phyloP scores from a whole-genome alignment of 1,284 basidiomycete genomes.

The Abortiporus biennis region DNA sequence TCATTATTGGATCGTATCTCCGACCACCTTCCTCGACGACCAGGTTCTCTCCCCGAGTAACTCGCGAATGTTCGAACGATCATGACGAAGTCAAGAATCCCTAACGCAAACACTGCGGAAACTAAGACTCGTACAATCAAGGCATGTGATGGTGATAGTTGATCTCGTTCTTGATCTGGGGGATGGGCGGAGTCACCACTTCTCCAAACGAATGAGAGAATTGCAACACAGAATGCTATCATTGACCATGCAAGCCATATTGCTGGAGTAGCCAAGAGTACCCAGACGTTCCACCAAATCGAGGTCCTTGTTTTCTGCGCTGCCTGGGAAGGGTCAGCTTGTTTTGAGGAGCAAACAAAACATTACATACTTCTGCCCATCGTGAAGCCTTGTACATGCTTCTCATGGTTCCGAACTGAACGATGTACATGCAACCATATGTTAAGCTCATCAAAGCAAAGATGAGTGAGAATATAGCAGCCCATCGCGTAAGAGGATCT shows the following conservation, averaged over 20 bases:
- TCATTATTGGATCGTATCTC: neutral
- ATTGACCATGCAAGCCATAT: slow-evolving; percentile 78
- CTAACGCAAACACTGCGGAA: slow-evolving; percentile 49
- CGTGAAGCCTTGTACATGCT: slow-evolving; percentile 69
- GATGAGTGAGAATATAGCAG: slow-evolving; percentile 60
- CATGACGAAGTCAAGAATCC: slow-evolving; percentile 54
- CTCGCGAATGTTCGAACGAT: slow-evolving; percentile 57
- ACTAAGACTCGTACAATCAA: slow-evolving; percentile 53
- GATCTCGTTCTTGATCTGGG: slow-evolving; percentile 18
- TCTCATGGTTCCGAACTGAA: slow-evolving; percentile 73
- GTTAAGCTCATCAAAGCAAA: slow-evolving; percentile 69
- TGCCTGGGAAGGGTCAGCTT: slow-evolving; percentile 38
- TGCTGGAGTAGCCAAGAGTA: slow-evolving; percentile 65
- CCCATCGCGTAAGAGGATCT: slow-evolving; percentile 62
- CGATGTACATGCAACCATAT: slow-evolving; percentile 73
- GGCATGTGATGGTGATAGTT: slow-evolving; percentile 25
- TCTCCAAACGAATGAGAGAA: slow-evolving; percentile 70
- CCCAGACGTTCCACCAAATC: slow-evolving; percentile 79
- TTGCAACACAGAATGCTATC: slow-evolving; percentile 60
- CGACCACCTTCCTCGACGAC: slow-evolving; percentile 10
- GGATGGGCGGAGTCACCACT: slow-evolving; percentile 49
- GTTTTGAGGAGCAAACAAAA: neutral
- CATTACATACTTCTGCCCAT: slow-evolving; percentile 63
- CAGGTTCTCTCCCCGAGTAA: slow-evolving; percentile 29
- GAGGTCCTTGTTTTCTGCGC: slow-evolving; percentile 57